Evolutionary conservation across 805 yeast species (phyloP), one percentile per base, ranked within the genome.

Genomic region (Candida ipomoeae): DNA sequence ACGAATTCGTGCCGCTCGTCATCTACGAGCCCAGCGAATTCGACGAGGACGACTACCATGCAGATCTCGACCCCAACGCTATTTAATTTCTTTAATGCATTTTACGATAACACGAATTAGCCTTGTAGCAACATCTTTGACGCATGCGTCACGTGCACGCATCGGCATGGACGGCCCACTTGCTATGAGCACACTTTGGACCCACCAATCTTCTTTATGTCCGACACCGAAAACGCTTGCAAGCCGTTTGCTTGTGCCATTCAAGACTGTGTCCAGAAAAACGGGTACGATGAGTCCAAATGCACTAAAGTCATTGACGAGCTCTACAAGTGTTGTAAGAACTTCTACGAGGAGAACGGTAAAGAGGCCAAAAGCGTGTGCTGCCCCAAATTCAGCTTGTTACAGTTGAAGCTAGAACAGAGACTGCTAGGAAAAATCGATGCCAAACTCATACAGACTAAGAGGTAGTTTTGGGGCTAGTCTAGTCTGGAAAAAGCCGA

Each of bases 171-270:
- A n/a, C 32, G 6, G n/a, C n/a, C 26, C 15, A 42, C 34, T 42
- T 42, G 45, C 45, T 42, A 33, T 34, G 45, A 42, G 45, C 14
- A 33, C 31, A 15, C 34, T 15, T 11, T 6, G 6, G 21, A 15
- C 11, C 8, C 13, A 34, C 20, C 36, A 32, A 18, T 21, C 26
- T 11, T 13, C 37, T 17, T 26, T 14, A 50, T 40, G 48, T 26
- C 49, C 6, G 49, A 51, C 20, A 49, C 44, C 21, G 36, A 37
- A 14, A 77, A 74, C 49, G 80, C 86, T 2, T 89, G 96, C 67
- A 87, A 87, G 62, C 77, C 86, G 5, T 77, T 84, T 55, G 96
- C 96, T 2, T 89, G 96, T 69, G 83, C 82, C 2, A 89, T 89
- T 37, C 96, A 88, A 65, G 86, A 84, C 57, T 90, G 97, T 62